phyloP scores from a whole-genome alignment of 2,329 filamentous ascomycete genomes.

The Penicillium nordicum region DNA sequence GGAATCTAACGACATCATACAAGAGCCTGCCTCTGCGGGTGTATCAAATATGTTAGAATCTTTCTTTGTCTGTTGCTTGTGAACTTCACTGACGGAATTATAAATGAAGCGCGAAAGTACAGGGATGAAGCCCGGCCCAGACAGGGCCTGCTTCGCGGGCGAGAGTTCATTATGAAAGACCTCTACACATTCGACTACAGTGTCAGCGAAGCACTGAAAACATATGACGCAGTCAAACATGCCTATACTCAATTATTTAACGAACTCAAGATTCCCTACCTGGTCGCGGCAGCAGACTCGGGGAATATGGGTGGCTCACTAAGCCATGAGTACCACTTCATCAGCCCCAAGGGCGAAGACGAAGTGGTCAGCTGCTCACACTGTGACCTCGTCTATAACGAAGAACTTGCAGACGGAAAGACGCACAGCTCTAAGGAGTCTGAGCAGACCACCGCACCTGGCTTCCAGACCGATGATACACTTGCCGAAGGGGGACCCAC shows the following conservation, averaged over 20 bases:
- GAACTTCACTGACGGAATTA: background rate
- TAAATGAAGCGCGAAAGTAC: conserved; percentile 72
- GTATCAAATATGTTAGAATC: conserved; percentile 74
- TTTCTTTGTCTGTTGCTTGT: too few species aligned
- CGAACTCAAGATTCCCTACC: conserved; percentile 76
- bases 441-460: conserved; percentile 8
- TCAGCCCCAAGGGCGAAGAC: conserved; percentile 78
- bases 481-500: conserved; percentile 24
- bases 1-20: conserved; percentile 71
- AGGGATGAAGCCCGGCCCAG: conserved; percentile 86
- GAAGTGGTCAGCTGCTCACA: conserved; percentile 69
- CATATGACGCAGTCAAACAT: conserved; percentile 69
- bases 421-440: conserved; percentile 16
- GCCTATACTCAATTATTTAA: conserved; percentile 77
- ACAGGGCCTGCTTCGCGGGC: conserved; percentile 78
- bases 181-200: conserved; percentile 89
- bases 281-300: conserved; percentile 85
- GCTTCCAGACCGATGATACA: conserved; percentile 25
- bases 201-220: conserved; percentile 65
- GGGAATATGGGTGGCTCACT: conserved; percentile 93
- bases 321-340: conserved; percentile 92
- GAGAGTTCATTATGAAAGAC: conserved; percentile 98
- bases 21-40: conserved; percentile 80
- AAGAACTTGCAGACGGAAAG: conserved; percentile 67
- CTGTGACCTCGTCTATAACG: conserved; percentile 78